Evolutionary conservation across 2,329 filamentous ascomycete genomes (phyloP), one percentile per base, ranked within the genome.

Genomic region (Fusarium transvaalense): DNA sequence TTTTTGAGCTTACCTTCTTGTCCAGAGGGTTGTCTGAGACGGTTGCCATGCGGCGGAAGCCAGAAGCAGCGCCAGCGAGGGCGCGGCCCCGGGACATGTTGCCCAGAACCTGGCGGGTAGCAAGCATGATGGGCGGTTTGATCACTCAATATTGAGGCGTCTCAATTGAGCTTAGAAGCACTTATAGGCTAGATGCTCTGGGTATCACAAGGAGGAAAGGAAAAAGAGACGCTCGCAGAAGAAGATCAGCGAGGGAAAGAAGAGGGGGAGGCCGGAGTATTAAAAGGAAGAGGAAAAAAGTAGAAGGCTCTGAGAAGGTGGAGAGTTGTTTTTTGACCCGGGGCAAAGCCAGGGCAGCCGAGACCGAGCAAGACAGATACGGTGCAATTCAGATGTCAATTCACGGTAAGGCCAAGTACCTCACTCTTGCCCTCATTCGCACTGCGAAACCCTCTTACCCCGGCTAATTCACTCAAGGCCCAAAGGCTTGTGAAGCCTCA

Each of bases 21-120:
- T 94, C 92, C 74, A 99, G 90, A 76, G 93, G 89, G 78, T 89
- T 90, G 83, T 97, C 93, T 76, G 89, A 87, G 78, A 94, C 91
- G 75, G 94, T 97, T 71, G 95, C 95, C 86, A 97, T 90, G 75
- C 89, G 86, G 75, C 89, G 87, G 76, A 89, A 80, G 78, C 87
- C 83, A 76, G 90, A 81, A 86, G 89, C 82, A 81, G 83, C 82
- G 76, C 83, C 79, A 74, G 79, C 79, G 66, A 83, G 76, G 78
- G 83, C 83, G 77, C 89, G 86, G 82, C 84, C 83, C 83, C 87
- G 88, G 85, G 88, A 86, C 75, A 87, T 79, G 76, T 79, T 81
- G 85, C 88, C 88, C 84, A 90, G 84, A 81, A 90, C 83, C 84
- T 91, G 89, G 85, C 89, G 86, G 79, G 89, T 88, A 77, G 88